Base-by-base conservation (phyloP, 1,284 basidiomycete species). In the Trichosporon faecale region DNA sequence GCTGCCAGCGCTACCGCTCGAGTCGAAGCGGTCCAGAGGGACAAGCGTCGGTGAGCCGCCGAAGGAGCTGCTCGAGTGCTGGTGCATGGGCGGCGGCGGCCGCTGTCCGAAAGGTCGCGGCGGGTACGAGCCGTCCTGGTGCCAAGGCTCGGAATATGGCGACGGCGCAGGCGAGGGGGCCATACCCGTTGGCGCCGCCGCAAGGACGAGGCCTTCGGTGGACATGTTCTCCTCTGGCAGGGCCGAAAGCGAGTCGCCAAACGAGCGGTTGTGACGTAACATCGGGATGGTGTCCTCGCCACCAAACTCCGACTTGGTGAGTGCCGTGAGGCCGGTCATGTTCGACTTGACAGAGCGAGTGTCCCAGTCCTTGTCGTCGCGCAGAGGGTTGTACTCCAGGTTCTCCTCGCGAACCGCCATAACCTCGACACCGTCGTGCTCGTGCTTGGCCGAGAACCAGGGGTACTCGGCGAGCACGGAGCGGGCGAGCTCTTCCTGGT, bases 341-440 rank as follows among this genome's bases (percentile, higher is more conserved):
- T 80, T 80, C 1, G 82, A 82, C 7, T 77, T 77, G 61, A 81
- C 70, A 8, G 80, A 81, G 27, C 76, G 72, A 1, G 78, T 76
- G 52, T 83, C 82, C 79, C 79, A 83, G 64, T 79, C 80, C 25
- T 60, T 66, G 33, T 64, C 52, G 60, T 83, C 81, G 60, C 77
- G 75, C 6, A 66, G 64, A 2, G 83, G 80, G 69, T 84, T 78
- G 78, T 81, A 84, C 65, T 83, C 82, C 70, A 84, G 77, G 71
- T 83, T 82, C 73, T 83, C 82, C 79, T 82, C 82, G 69, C 76
- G 74, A 40, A 84, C 79, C 49, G 78, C 82, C 70, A 80, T 82
- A 78, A 84, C 79, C 64, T 75, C 73, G 29, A 80, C 75, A 12
- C 76, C 80, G 57, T 79, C 75, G 61, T 76, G 71, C 65, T 77